phyloP scores from a whole-genome alignment of 1,284 basidiomycete genomes.

The Rhodotorula sp. region DNA sequence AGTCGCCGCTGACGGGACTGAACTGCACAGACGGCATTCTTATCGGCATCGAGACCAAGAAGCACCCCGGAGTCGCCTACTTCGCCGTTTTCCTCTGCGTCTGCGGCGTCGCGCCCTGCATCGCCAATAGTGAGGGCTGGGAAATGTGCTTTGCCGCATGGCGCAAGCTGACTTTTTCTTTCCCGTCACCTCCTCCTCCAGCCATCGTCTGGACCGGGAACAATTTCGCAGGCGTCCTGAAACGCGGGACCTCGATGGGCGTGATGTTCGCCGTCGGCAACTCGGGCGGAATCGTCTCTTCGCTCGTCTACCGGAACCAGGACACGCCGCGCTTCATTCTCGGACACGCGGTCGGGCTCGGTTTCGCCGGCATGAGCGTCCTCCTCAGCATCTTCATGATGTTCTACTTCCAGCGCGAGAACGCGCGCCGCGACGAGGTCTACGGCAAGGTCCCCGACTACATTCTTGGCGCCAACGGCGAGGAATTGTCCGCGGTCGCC shows the following conservation, averaged over 20 bases:
- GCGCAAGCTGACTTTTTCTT: slow-evolving; percentile 46
- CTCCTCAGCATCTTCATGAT: slow-evolving; percentile 48
- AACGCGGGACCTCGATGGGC: slow-evolving; percentile 51
- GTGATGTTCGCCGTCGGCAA: slow-evolving; percentile 53
- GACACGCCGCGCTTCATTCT: slow-evolving; percentile 45
- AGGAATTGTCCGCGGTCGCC: slow-evolving; percentile 31
- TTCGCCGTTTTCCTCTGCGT: slow-evolving; percentile 40
- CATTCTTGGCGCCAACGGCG: slow-evolving; percentile 26
- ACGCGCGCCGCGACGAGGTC: slow-evolving; percentile 48
- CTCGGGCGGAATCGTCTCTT: slow-evolving; percentile 53
- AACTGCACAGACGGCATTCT: slow-evolving; percentile 11
- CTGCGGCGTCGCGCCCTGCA: slow-evolving; percentile 40
- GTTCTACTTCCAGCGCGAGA: slow-evolving; percentile 48
- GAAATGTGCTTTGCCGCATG: too few species aligned
- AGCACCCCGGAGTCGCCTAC: slow-evolving; percentile 27
- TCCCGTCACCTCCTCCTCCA: slow-evolving; percentile 41
- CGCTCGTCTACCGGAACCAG: slow-evolving; percentile 43
- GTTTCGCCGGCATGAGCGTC: slow-evolving; percentile 47
- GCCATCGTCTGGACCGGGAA: slow-evolving; percentile 5
- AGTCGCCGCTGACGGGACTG: too few species aligned
- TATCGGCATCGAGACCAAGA: slow-evolving; percentile 12
- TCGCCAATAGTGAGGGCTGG: slow-evolving; percentile 43
- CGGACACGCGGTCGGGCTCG: slow-evolving; percentile 51
- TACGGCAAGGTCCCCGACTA: slow-evolving; percentile 46
- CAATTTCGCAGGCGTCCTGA: slow-evolving; percentile 6